A percentile compares a stretch with the other conserved stretches of the same genome.
phyloP scores from a whole-genome alignment of 768 basidiomycete species.

The Neoboletus brunneissimus region DNA sequence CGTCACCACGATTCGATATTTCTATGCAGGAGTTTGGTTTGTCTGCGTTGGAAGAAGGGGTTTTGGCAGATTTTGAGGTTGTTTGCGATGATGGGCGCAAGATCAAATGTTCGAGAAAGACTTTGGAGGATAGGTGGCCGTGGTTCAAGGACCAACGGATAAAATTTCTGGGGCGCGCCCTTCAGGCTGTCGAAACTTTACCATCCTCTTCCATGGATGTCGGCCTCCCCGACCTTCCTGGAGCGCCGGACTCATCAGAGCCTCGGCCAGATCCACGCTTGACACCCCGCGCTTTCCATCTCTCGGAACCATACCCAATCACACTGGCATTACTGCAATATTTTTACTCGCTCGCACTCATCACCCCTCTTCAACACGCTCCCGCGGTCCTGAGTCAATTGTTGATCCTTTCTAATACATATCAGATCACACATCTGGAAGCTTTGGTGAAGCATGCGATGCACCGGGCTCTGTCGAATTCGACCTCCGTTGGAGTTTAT shows the following conservation, averaged over 20 bases:
- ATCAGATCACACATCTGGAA: slow-evolving; percentile 72
- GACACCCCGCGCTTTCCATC: slow-evolving; percentile 70
- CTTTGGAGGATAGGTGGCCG: slow-evolving; percentile 91
- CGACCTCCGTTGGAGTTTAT: slow-evolving; percentile 87
- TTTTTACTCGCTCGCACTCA: slow-evolving; percentile 81
- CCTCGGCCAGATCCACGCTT: slow-evolving; percentile 73
- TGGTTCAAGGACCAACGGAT: slow-evolving; percentile 84
- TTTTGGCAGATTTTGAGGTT: slow-evolving; percentile 89
- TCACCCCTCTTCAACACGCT: slow-evolving; percentile 89
- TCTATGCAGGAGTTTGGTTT: slow-evolving; percentile 84
- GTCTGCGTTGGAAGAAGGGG: slow-evolving; percentile 73
- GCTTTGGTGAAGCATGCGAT: slow-evolving; percentile 89
- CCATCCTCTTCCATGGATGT: slow-evolving; percentile 62
- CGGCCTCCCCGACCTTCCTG: slow-evolving; percentile 59
- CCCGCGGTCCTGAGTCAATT: slow-evolving; percentile 88
- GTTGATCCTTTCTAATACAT: slow-evolving; percentile 79
- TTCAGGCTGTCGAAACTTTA: slow-evolving; percentile 52
- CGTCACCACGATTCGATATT: slow-evolving; percentile 59
- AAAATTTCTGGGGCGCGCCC: slow-evolving; percentile 57
- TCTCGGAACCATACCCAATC: slow-evolving; percentile 89
- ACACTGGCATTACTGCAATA: slow-evolving; percentile 90
- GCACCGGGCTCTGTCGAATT: slow-evolving; percentile 82
- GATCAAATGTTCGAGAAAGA: slow-evolving; percentile 75
- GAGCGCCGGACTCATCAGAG: slow-evolving; percentile 46
- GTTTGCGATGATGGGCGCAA: slow-evolving; percentile 87